Evolutionary conservation across 257 asterid species (phyloP).

Genomic region (Salvia rosmarinus): DNA sequence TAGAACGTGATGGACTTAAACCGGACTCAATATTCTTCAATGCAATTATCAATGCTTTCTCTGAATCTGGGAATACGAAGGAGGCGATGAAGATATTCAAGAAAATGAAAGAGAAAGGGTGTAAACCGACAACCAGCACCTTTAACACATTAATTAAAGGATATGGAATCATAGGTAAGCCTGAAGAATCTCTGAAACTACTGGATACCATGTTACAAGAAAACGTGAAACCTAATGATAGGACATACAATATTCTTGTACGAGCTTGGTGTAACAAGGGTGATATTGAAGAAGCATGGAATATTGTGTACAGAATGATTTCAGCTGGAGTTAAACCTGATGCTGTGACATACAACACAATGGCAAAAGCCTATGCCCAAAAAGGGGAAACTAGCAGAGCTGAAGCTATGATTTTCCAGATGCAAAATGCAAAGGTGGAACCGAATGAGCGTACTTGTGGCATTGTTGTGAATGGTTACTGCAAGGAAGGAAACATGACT

Average conservation of each 20-base stretch:
- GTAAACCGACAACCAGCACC: slow-evolving; percentile 83
- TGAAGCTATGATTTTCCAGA: slow-evolving; percentile 67
- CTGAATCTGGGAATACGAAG: slow-evolving; percentile 85
- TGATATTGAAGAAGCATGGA: slow-evolving; percentile 71
- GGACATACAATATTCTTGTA: slow-evolving; percentile 85
- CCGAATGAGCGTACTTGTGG: slow-evolving; percentile 88
- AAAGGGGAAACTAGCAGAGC: slow-evolving; percentile 69
- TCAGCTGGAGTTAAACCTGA: slow-evolving; percentile 75
- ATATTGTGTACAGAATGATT: slow-evolving; percentile 61
- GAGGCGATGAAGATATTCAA: slow-evolving; percentile 77
- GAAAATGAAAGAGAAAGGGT: slow-evolving; percentile 79
- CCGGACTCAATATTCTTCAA: slow-evolving; percentile 95
- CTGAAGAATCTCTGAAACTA: slow-evolving; percentile 80
- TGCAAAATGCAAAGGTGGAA: slow-evolving; percentile 62
- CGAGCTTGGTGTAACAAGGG: slow-evolving; percentile 85
- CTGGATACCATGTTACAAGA: slow-evolving; percentile 62
- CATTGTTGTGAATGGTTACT: slow-evolving; percentile 77
- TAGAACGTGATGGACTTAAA: slow-evolving; percentile 70
- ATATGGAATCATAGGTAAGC: slow-evolving; percentile 76
- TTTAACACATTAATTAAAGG: slow-evolving; percentile 87
- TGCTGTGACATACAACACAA: slow-evolving; percentile 76
- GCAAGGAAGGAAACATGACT: slow-evolving; percentile 78
- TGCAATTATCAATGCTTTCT: slow-evolving; percentile 89
- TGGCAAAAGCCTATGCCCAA: slow-evolving; percentile 81
- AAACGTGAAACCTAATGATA: slow-evolving; percentile 69